Base-by-base conservation (phyloP, 768 basidiomycete genomes). In the Pleurotus tuber-regium region DNA sequence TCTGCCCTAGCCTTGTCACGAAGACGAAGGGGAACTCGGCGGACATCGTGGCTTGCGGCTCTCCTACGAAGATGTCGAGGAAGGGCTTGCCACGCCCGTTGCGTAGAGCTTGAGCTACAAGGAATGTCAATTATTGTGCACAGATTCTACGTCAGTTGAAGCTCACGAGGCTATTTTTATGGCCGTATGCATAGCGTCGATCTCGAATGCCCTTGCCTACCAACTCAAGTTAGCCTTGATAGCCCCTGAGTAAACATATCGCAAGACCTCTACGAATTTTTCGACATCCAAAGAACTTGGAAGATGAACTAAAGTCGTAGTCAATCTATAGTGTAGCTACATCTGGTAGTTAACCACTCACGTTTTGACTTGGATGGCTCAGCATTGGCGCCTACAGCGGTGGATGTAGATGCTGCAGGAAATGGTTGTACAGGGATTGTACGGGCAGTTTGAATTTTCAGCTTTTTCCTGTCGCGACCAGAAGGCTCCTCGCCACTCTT, bases 1-100 rank as follows among this genome's bases (percentile, higher is more conserved):
- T 98, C 96, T 24, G 83, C 76, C 16, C 76, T 76, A 3, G 96
- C 95, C 63, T 88, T 89, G 40, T 82, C 83, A 49, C 95, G 79
- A 25, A 98, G 73, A 14, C 89, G 78, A n/a, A 80, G 65, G 1
- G 96, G 96, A 25, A 99, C 91, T 9, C 95, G 83, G 3, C 92
- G 85, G 19, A 93, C 85, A 66, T 98, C 89, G 66, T 98, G 96
- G 61, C 92, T 94, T 2, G 97, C 96, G 9, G 96, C 96, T 61
- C 96, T 77, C 39, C 96, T 79, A 24, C 97, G 82, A 19, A 99
- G 77, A 67, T 94, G 91, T 14, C 96, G 82, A 9, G 96, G 96
- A 5, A 98, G 78, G 8, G 88, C 84, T 67, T 99, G 96, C 84
- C 95, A 99, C 4, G 84, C 89, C 53, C 94, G 77, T 51, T 89